Conservation (phyloP, 2,329 filamentous ascomycete species). For the Endocalyx cinctus region DNA sequence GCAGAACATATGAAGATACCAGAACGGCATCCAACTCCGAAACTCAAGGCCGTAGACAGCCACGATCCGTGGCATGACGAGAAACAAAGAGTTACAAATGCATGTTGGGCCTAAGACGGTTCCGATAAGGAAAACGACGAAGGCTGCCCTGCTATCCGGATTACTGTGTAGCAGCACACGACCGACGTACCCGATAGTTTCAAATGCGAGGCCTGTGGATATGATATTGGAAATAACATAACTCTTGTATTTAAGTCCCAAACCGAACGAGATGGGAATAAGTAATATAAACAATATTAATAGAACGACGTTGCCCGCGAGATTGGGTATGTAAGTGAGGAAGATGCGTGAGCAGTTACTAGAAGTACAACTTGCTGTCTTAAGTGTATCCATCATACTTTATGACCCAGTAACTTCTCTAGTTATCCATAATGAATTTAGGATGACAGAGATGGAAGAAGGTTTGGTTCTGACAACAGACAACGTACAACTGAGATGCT, state of each 20-base stretch:
- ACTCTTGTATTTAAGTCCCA: slow-evolving; percentile 36
- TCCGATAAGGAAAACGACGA: slow-evolving; percentile 41
- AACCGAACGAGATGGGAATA: slow-evolving; percentile 31
- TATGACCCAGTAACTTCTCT: too few species aligned
- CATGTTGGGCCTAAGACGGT: slow-evolving; percentile 43
- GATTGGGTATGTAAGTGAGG: slow-evolving; percentile 30
- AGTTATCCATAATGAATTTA: too few species aligned
- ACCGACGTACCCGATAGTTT: slow-evolving; percentile 43
- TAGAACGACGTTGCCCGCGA: slow-evolving; percentile 37
- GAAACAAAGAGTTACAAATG: slow-evolving; percentile 39
- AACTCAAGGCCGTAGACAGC: slow-evolving; percentile 41
- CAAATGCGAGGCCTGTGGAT: slow-evolving; percentile 36
- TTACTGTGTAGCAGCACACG: slow-evolving; percentile 36
- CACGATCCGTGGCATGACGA: slow-evolving; percentile 42
- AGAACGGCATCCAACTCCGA: slow-evolving; percentile 29
- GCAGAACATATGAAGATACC: slow-evolving; percentile 23
- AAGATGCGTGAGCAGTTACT: slow-evolving; percentile 22
- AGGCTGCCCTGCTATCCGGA: slow-evolving; percentile 30
- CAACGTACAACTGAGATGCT: too few species aligned
- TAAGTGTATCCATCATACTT: too few species aligned
- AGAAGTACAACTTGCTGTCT: slow-evolving; percentile 13
- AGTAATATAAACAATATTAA: slow-evolving; percentile 36
- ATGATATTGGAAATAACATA: slow-evolving; percentile 36
- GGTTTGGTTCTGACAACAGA: too few species aligned
- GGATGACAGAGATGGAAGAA: too few species aligned